These are phyloP conservation scores for Alectoria sarmentosa DNA, from an alignment of 495 filamentous ascomycete genomes.

Conservation along the genomic window DNA sequence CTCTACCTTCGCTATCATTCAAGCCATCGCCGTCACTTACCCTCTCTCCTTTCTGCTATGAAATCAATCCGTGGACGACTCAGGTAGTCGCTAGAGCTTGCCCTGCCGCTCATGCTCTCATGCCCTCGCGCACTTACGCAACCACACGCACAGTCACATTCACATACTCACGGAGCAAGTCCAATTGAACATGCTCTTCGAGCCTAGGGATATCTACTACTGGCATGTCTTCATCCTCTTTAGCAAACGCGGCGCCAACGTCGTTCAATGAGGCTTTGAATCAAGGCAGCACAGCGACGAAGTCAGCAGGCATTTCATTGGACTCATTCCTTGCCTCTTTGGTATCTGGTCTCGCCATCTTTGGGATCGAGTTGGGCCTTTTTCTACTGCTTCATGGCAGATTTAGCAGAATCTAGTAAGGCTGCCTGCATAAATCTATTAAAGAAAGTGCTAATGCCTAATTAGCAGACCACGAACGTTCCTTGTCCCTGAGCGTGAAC, in stretches of 20 bases:
- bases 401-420: slow-evolving; percentile 79
- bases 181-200: neutral
- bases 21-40: neutral
- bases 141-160: neutral
- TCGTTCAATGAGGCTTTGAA: slow-evolving; percentile 37
- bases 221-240: slow-evolving; percentile 14
- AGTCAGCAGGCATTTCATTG: slow-evolving; percentile 37
- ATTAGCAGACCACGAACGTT: slow-evolving; percentile 78
- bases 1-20: neutral
- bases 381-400: slow-evolving; percentile 75
- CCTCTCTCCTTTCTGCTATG: neutral
- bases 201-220: neutral
- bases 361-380: slow-evolving; percentile 66
- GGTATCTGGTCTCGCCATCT: slow-evolving; percentile 61
- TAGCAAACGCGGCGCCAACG: slow-evolving; percentile 28
- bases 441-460: slow-evolving; percentile 23
- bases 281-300: slow-evolving; percentile 30
- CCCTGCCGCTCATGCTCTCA: neutral
- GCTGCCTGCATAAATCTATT: slow-evolving; percentile 11
- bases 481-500: slow-evolving; percentile 81
- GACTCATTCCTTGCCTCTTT: slow-evolving; percentile 69
- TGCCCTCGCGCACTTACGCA: too few relatives aligned
- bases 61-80: neutral
- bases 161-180: neutral
- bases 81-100: slow-evolving; percentile 1